These are phyloP conservation scores for Yamadazyma taylorii DNA, from an alignment of 1,139 yeast species.

Conservation along the genomic window DNA sequence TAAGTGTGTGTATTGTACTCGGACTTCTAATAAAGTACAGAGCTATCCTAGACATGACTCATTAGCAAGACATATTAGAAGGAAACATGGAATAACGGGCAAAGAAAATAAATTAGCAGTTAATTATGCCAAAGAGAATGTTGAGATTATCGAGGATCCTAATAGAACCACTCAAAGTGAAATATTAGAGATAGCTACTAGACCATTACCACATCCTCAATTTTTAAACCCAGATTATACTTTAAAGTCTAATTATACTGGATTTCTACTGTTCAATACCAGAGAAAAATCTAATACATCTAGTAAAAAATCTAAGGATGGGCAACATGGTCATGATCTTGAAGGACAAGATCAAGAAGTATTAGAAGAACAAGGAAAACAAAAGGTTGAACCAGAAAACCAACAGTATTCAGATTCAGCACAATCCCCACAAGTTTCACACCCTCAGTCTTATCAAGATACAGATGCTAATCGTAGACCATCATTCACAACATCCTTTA, in stretches of 20 bases:
- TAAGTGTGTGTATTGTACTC: slow-evolving; percentile 45
- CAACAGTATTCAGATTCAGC: slow-evolving; percentile 1
- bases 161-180: slow-evolving; percentile 11
- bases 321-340: slow-evolving; percentile 2
- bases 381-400: too few species aligned
- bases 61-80: slow-evolving; percentile 45
- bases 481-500: background rate
- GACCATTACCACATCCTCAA: slow-evolving; percentile 34
- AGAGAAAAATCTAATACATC: slow-evolving; percentile 10
- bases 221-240: slow-evolving; percentile 31
- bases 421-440: slow-evolving; percentile 1
- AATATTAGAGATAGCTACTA: slow-evolving; percentile 15
- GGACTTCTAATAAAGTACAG: slow-evolving; percentile 38
- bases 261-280: slow-evolving; percentile 32
- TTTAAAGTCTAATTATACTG: slow-evolving; percentile 31
- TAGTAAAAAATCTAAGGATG: background rate
- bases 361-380: too few species aligned
- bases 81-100: slow-evolving; percentile 49
- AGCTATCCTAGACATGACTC: slow-evolving; percentile 50
- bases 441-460: background rate
- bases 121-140: slow-evolving; percentile 48
- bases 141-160: slow-evolving; percentile 37
- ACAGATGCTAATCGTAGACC: background rate
- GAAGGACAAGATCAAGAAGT: slow-evolving; percentile 3
- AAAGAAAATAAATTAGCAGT: slow-evolving; percentile 49